A percentile compares a stretch with the other conserved stretches of the same genome.
These are phyloP conservation scores for Pugionium cornutum DNA, from an alignment of 345 rosid genomes.

Conservation along the genomic window DNA sequence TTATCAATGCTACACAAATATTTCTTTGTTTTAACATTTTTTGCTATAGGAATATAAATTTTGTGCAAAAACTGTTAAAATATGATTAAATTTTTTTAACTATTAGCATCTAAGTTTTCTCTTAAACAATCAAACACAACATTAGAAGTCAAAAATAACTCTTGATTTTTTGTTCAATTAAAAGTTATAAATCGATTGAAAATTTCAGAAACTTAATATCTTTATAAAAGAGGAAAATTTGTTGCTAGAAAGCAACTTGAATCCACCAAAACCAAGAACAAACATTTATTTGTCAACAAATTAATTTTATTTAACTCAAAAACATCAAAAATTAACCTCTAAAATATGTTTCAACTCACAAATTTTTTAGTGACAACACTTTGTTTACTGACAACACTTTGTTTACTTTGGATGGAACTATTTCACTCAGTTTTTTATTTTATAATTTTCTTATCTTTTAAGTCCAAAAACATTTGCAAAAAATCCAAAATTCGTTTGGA, in stretches of 20 bases:
- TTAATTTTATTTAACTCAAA: no score
- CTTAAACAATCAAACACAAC: conserved; percentile 39
- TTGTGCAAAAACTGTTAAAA: no score
- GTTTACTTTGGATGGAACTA: conserved; percentile 61
- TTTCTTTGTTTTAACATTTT: no score
- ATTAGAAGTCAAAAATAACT: conserved; percentile 30
- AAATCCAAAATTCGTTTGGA: conserved; percentile 66
- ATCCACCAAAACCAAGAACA: background rate
- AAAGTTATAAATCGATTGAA: conserved; percentile 53
- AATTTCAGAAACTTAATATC: conserved; percentile 53
- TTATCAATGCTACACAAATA: no score
- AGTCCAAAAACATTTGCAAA: conserved; percentile 58
- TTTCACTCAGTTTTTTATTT: conserved; percentile 67
- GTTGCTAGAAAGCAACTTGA: conserved; percentile 74
- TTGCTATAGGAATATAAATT: no score
- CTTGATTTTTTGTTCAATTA: conserved; percentile 54
- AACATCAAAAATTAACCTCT: no score
- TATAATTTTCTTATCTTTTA: conserved; percentile 68
- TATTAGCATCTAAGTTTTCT: conserved; percentile 73
- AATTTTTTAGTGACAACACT: conserved; percentile 52
- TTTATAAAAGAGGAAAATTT: conserved; percentile 58
- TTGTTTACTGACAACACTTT: no score
- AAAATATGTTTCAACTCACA: conserved; percentile 78
- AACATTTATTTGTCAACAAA: no score
- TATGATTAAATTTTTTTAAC: background rate